A percentile compares a stretch with the other conserved stretches of the same genome.
phyloP scores from a whole-genome alignment of 768 basidiomycete genomes.

The Cystoderma amianthinum region DNA sequence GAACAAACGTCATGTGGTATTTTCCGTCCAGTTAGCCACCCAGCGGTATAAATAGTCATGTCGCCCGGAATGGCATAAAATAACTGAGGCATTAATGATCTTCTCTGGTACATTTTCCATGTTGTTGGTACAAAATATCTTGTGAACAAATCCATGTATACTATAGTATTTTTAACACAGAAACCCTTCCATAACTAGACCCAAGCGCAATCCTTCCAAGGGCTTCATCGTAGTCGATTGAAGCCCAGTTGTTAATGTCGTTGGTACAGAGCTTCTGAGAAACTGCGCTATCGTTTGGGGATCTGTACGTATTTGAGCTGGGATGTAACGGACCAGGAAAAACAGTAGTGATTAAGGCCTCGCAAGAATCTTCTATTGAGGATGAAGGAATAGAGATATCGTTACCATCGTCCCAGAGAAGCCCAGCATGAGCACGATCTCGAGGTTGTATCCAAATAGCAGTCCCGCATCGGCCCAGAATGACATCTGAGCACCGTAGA shows the following conservation, averaged over 20 bases:
- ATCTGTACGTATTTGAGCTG: slow-evolving; percentile 9
- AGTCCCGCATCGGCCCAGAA: slow-evolving; percentile 48
- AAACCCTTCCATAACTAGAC: slow-evolving; percentile 38
- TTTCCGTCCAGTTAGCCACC: too few relatives aligned
- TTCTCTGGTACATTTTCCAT: too few relatives aligned
- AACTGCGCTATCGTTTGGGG: slow-evolving; percentile 5
- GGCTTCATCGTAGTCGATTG: slow-evolving; percentile 57
- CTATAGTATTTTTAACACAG: slow-evolving; percentile 28
- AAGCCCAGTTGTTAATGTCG: slow-evolving; percentile 39
- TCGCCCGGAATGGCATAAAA: too few relatives aligned
- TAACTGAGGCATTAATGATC: too few relatives aligned
- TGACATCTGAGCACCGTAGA: slow-evolving; percentile 46
- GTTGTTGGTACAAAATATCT: too few relatives aligned
- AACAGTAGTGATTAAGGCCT: slow-evolving; percentile 38
- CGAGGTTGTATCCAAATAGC: slow-evolving; percentile 59
- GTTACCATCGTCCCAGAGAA: slow-evolving; percentile 18
- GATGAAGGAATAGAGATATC: not conserved
- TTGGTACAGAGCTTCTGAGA: slow-evolving; percentile 23
- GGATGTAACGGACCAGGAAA: slow-evolving; percentile 40
- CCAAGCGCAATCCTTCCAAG: slow-evolving; percentile 47
- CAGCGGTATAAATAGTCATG: too few relatives aligned
- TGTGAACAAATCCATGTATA: too few relatives aligned
- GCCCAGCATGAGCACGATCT: slow-evolving; percentile 31
- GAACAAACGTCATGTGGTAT: too few relatives aligned
- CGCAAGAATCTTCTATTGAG: slow-evolving; percentile 14